phyloP scores from a whole-genome alignment of 78 protist genomes.

The Dictyostelium discoideum region DNA sequence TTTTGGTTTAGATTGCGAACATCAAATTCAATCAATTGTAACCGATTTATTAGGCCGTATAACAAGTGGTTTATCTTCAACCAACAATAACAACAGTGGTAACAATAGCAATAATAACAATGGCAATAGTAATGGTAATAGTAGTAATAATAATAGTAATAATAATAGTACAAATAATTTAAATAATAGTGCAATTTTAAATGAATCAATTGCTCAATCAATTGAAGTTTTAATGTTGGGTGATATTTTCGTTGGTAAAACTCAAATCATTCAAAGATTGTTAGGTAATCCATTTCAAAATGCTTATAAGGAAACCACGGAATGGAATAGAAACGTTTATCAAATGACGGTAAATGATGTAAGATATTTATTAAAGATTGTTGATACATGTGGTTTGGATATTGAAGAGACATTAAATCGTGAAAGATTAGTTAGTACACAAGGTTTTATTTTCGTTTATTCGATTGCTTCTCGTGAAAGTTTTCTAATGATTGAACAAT shows the following conservation, averaged over 20 bases:
- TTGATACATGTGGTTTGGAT: slow-evolving; percentile 46
- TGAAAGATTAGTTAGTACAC: background rate
- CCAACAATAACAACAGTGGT: too few relatives aligned
- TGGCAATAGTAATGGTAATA: background rate
- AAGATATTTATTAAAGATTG: slow-evolving; percentile 24
- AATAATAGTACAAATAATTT: too few relatives aligned
- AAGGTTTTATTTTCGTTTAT: slow-evolving; percentile 53
- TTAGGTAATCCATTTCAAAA: slow-evolving; percentile 2
- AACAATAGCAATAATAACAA: background rate
- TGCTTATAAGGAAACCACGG: slow-evolving; percentile 44
- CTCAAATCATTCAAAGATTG: slow-evolving; percentile 49
- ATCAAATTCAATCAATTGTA: background rate
- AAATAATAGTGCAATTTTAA: too few relatives aligned
- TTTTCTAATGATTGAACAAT: slow-evolving; percentile 14
- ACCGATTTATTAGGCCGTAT: slow-evolving; percentile 39
- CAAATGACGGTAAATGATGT: slow-evolving; percentile 34
- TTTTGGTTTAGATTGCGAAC: slow-evolving; percentile 22
- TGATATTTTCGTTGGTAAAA: slow-evolving; percentile 60
- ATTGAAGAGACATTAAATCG: slow-evolving; percentile 29
- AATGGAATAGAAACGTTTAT: slow-evolving; percentile 34
- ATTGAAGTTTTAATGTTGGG: slow-evolving; percentile 50
- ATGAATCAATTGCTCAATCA: background rate
- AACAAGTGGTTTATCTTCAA: background rate
- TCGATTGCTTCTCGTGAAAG: slow-evolving; percentile 7
- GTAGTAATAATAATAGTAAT: background rate